A percentile compares a stretch with the other conserved stretches of the same genome.
phyloP scores from a whole-genome alignment of 176 grass and related monocot genomes.

The Zea mays region Zm-B73-REFERENCE-NAM-5.0 NC_050104.1:21043001-21043500 shows the following conservation, averaged over 20 bases:
- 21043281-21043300: constrained; percentile 25
- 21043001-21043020: not conserved
- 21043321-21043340: constrained; percentile 36
- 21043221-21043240: not conserved
- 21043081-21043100: constrained; percentile 37
- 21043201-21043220: constrained; percentile 38
- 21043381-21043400: constrained; percentile 24
- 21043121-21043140: constrained; percentile 41
- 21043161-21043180: constrained; percentile 41
- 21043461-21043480: constrained; percentile 30
- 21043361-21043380: constrained; percentile 26
- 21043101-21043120: constrained; percentile 39
- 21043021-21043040: constrained; percentile 31
- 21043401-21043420: constrained; percentile 18
- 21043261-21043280: constrained; percentile 43
- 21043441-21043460: not conserved
- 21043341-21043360: constrained; percentile 25
- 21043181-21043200: constrained; percentile 43
- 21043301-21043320: constrained; percentile 37
- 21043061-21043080: constrained; percentile 21
- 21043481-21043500: constrained; percentile 33
- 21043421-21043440: not conserved
- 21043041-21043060: not conserved
- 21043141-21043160: not conserved
- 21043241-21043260: constrained; percentile 39